Evolutionary conservation across 768 basidiomycete species (phyloP), one percentile per base, ranked within the genome.

Genomic region (Nevesoporus exiguus): DNA sequence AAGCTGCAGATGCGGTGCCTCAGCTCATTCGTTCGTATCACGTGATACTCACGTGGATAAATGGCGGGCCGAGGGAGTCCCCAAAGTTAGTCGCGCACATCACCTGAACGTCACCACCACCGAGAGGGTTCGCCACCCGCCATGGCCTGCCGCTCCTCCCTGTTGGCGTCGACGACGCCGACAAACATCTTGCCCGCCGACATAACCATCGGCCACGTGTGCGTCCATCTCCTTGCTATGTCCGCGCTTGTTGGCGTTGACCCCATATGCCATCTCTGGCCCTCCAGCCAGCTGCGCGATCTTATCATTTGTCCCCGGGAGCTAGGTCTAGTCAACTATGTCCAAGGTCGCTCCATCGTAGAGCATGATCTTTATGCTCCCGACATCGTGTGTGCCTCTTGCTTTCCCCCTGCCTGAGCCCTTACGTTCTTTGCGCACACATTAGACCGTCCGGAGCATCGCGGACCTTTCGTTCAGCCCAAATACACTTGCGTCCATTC

Each of bases 231-330:
- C 15, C 31, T 43, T 49, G 19, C 47, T 7, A 9, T 27, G 9
- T 37, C 17, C 47, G 5, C 9, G 13, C 22, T 24, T 31, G 31
- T 44, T 54, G 44, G 61, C 52, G 31, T 2, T 11, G 40, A 47
- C 40, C 54, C 57, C 44, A 51, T 65, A 54, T 54, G 34, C 52
- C 27, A 37, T 46, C 19, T 41, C 33, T 48, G 14, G 52, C 24
- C 39, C 24, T 55, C 41, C 68, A 88, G 87, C 25, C 90, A 93
- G 71, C 74, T 93, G 27, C 80, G 90, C 33, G 89, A 93, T 72
- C 80, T 93, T 46, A 71, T 91, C 47, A 80, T 88, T 55, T 90
- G 88, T 67, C 89, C 88, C 1, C 74, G 80, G 6, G 80, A 84
- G 58, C 72, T 78, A 13, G 86, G 87, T 3, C 64, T 84, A 6